These are phyloP conservation scores for Platanthera guangdongensis DNA, from an alignment of 106 monocot genomes.

Conservation along the genomic window DNA sequence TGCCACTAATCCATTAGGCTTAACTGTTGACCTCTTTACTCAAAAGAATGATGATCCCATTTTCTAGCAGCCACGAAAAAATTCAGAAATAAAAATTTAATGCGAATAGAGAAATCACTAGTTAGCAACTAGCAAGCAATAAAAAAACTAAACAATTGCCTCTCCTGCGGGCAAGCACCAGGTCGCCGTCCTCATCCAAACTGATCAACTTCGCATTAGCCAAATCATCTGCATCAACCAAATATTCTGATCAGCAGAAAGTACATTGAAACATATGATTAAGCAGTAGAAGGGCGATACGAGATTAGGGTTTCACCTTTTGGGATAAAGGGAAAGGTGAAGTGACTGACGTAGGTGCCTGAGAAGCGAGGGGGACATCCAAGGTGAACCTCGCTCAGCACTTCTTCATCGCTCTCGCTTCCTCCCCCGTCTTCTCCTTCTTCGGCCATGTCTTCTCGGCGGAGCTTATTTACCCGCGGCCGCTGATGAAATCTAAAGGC, in stretches of 20 bases:
- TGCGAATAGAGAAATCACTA: not conserved
- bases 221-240: not conserved
- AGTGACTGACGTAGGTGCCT: slow-evolving; percentile 38
- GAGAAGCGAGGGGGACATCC: slow-evolving; percentile 48
- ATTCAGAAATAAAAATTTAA: not conserved
- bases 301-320: not conserved
- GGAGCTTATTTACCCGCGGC: too few relatives aligned
- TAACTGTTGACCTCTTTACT: too few relatives aligned
- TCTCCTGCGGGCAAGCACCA: slow-evolving; percentile 22
- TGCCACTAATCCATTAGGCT: too few relatives aligned
- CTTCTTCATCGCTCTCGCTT: slow-evolving; percentile 17
- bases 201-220: not conserved
- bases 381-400: slow-evolving; percentile 73
- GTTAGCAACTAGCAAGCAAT: not conserved
- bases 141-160: not conserved
- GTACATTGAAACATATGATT: not conserved
- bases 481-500: too few relatives aligned
- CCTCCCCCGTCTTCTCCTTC: not conserved
- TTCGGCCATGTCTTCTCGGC: too few relatives aligned
- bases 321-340: slow-evolving; percentile 41
- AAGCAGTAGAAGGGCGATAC: not conserved
- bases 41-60: too few relatives aligned
- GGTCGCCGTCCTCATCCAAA: slow-evolving; percentile 38
- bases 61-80: not conserved
- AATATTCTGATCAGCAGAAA: too few relatives aligned